These are phyloP conservation scores for Ensete glaucum DNA, from an alignment of 176 grass and related monocot species.

Conservation along the genomic window DNA sequence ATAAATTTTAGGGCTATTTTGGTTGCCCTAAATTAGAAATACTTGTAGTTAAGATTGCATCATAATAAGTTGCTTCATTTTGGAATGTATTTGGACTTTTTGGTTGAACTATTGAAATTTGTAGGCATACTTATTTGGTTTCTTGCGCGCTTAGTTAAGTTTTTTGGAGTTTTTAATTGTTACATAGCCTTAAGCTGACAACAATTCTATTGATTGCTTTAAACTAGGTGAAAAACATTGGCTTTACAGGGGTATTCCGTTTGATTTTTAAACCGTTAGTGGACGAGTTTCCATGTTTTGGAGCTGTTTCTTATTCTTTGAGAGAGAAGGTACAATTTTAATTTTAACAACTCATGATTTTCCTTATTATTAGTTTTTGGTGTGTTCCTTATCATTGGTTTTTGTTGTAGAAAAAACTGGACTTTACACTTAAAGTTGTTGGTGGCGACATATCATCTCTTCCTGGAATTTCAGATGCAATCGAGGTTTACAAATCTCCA, in stretches of 20 bases:
- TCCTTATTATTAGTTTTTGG: constrained; percentile 9
- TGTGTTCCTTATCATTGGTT: constrained; percentile 18
- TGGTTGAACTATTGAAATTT: no score
- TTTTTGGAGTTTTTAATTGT: not conserved
- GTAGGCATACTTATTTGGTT: no score
- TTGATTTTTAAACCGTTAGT: constrained; percentile 78
- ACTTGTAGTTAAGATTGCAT: not conserved
- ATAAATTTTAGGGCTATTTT: not conserved
- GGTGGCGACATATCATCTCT: constrained; percentile 92
- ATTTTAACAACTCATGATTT: constrained; percentile 4
- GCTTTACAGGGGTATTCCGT: constrained; percentile 72
- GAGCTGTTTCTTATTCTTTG: constrained; percentile 76
- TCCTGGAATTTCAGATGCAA: constrained; percentile 99
- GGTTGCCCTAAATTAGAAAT: not conserved
- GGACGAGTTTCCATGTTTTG: constrained; percentile 76
- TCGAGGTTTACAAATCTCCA: constrained; percentile 47
- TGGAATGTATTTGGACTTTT: no score
- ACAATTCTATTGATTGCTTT: not conserved
- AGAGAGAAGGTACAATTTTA: constrained; percentile 71
- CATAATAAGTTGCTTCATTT: not conserved
- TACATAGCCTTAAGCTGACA: not conserved
- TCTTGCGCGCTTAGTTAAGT: no score
- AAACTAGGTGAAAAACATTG: constrained; percentile 93
- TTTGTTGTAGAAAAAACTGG: constrained; percentile 84
- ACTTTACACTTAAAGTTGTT: constrained; percentile 87